Percentiles rank a stretch among this genome's conserved stretches.
phyloP scores from a whole-genome alignment of 257 asterid genomes.

The Nicotiana sylvestris region DNA sequence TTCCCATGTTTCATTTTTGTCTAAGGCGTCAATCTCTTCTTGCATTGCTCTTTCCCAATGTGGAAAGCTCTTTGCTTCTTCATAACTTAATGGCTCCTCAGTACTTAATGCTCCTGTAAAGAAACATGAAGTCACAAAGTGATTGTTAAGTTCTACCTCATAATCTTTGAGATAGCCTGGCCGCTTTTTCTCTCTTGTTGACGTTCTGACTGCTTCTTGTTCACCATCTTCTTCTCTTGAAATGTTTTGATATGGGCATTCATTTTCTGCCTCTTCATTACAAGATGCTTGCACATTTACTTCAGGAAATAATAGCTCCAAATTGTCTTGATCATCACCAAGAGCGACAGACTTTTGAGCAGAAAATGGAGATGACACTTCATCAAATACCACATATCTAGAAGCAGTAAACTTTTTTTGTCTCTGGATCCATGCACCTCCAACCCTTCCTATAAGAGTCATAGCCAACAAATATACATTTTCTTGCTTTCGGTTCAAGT shows the following conservation, averaged over 20 bases:
- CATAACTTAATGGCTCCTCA: too few species aligned
- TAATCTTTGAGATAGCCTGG: not conserved
- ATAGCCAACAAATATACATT: slow-evolving; percentile 15
- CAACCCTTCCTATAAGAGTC: not conserved
- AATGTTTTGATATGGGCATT: not conserved
- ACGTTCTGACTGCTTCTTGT: not conserved
- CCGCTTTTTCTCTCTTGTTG: not conserved
- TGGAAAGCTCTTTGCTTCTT: too few species aligned
- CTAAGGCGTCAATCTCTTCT: too few species aligned
- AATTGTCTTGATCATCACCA: not conserved
- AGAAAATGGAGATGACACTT: not conserved
- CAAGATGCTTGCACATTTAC: not conserved
- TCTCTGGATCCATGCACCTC: too few species aligned
- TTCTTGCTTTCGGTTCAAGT: slow-evolving; percentile 15
- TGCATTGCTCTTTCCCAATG: too few species aligned
- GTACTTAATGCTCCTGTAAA: not conserved
- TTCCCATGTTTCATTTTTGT: too few species aligned
- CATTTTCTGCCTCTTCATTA: not conserved
- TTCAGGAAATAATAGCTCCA: not conserved
- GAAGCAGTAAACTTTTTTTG: too few species aligned
- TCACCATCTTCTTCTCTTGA: not conserved
- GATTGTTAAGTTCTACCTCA: not conserved
- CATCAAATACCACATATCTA: too few species aligned
- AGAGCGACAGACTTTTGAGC: not conserved
- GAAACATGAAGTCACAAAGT: not conserved